Evolutionary conservation across 1,284 basidiomycete genomes (phyloP), one percentile per base, ranked within the genome.

Genomic region (Rhodotorula sp.): DNA sequence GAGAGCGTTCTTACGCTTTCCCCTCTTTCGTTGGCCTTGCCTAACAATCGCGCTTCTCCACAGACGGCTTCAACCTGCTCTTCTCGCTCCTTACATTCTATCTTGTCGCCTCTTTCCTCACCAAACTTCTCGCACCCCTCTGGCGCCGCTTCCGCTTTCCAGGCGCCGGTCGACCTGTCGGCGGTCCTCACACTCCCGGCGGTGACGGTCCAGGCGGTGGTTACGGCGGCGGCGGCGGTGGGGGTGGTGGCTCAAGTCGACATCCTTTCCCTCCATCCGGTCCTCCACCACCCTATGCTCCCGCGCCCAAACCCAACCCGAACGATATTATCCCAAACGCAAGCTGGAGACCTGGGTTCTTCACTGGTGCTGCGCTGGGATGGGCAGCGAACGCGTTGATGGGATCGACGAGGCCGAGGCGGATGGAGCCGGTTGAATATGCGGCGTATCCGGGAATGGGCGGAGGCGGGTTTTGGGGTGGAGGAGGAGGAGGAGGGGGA

Each of bases 221-320:
- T 13, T 71, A 74, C 15, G 74, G 76, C 22, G 74, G 84, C 22
- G 85, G 84, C 79, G 85, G 86, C 2, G 83, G 86, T 2, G 82
- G 83, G 81, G 71, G 81, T 81, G 60, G 76, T 26, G 60, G 76
- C 26, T 7, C 15, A 0, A 20, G 34, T 11, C n/a, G 26, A 15
- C 62, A 54, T 1, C 51, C 22, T 4, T 53, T 52, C 9, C 60
- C 61, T 26, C 40, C 40, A 2, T 15, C 37, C 46, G 82, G 80
- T 57, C 85, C 90, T 1, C 92, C 92, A 0, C 92, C 92, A 13
- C 91, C 91, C 0, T 94, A 94, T 78, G 83, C 85, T 13, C 86
- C 87, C 76, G 71, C 81, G 65, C 77, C 13, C 31, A 78, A 16
- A 53, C 73, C 10, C 28, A 75, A 13, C 46, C 4, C 77, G 77